Percentiles rank a stretch among this genome's conserved stretches.
phyloP scores from a whole-genome alignment of 2,329 filamentous ascomycete genomes.

The Alternaria brassicicola region DNA sequence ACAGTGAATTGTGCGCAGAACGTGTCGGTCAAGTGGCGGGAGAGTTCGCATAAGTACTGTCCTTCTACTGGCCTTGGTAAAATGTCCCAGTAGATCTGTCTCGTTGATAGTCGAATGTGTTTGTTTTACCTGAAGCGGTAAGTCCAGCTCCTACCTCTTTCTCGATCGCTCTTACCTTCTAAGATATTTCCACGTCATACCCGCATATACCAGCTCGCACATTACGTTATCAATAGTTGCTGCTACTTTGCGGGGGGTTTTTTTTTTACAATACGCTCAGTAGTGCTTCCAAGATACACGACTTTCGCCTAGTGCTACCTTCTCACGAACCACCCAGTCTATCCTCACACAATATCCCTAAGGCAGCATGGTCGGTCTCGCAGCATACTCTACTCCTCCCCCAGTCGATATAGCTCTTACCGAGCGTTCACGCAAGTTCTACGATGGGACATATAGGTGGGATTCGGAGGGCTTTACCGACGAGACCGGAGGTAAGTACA shows the following conservation, averaged over 20 bases:
- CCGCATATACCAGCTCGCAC: not conserved
- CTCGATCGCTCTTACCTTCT: not conserved
- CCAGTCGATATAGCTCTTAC: conserved; percentile 15
- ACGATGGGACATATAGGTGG: conserved; percentile 37
- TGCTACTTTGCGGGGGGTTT: no score
- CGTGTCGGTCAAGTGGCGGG: not conserved
- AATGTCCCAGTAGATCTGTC: not conserved
- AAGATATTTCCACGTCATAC: not conserved
- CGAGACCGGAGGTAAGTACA: conserved; percentile 26
- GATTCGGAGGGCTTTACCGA: conserved; percentile 35
- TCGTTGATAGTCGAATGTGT: not conserved
- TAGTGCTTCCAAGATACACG: not conserved
- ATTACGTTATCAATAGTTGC: not conserved
- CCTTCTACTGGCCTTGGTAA: not conserved
- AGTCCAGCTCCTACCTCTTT: not conserved
- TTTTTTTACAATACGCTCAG: not conserved
- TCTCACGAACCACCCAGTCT: no score
- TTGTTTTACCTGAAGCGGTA: conserved; percentile 7
- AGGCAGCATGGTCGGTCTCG: not conserved
- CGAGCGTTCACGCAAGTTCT: conserved; percentile 37
- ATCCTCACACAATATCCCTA: not conserved
- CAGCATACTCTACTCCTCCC: not conserved
- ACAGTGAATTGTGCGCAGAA: not conserved
- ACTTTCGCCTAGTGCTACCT: not conserved
- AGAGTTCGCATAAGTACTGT: not conserved